phyloP scores from a whole-genome alignment of 2,329 filamentous ascomycete species.

The Pyrenophora teres region DNA sequence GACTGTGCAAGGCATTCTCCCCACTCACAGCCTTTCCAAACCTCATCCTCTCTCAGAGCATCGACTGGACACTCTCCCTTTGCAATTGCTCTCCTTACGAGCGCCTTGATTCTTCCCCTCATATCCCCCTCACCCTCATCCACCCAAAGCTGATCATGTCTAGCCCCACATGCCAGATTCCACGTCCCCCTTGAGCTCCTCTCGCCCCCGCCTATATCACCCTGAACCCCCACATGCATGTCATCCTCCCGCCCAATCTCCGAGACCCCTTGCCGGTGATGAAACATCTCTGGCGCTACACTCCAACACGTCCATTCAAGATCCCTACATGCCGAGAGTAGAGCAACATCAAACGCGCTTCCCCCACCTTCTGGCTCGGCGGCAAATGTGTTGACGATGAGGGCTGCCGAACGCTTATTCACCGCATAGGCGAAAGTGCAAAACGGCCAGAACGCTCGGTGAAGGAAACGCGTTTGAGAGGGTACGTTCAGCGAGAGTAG shows the following conservation, averaged over 20 bases:
- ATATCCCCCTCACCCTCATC: slow-evolving; percentile 1
- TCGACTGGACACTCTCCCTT: slow-evolving; percentile 12
- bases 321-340: slow-evolving; percentile 48
- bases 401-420: slow-evolving; percentile 37
- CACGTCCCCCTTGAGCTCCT: slow-evolving; percentile 12
- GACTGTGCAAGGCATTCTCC: slow-evolving; percentile 21
- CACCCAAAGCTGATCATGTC: slow-evolving; percentile 15
- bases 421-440: slow-evolving; percentile 51
- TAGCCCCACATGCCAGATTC: slow-evolving; percentile 21
- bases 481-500: slow-evolving; percentile 34
- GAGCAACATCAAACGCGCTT: slow-evolving; percentile 45
- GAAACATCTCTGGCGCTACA: slow-evolving; percentile 49
- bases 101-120: slow-evolving; percentile 1
- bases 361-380: slow-evolving; percentile 25
- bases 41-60: slow-evolving; percentile 4
- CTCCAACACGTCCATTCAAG: slow-evolving; percentile 43
- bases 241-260: slow-evolving; percentile 23
- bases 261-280: slow-evolving; percentile 40
- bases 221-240: neutral
- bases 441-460: slow-evolving; percentile 43
- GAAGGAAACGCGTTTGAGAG: slow-evolving; percentile 36
- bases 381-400: slow-evolving; percentile 32
- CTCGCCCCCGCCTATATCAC: neutral
- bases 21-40: slow-evolving; percentile 17
- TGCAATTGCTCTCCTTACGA: slow-evolving; percentile 5